Conservation (phyloP, 192 early-diverging fungal species). For the Backusella luteola region DNA sequence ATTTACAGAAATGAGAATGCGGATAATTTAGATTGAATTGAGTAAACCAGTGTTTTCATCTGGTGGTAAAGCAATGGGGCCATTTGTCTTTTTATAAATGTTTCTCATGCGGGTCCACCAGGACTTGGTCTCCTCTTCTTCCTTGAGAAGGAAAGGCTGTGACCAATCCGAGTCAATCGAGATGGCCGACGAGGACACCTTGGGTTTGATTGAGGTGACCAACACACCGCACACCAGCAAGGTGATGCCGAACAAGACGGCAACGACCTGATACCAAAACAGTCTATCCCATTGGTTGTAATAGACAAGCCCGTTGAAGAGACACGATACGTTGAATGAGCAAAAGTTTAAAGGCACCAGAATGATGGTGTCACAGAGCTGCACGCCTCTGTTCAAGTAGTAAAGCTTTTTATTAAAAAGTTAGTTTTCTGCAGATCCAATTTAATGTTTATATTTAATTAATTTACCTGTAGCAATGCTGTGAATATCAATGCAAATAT, state of each 20-base stretch:
- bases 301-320: conserved; percentile 77
- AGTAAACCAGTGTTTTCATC: conserved; percentile 14
- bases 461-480: conserved; percentile 55
- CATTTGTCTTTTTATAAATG: not conserved
- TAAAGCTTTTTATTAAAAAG: conserved; percentile 55
- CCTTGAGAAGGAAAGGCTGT: conserved; percentile 1
- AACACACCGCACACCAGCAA: conserved; percentile 64
- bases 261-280: conserved; percentile 57
- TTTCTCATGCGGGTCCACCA: conserved; percentile 8
- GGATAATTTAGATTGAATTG: not conserved
- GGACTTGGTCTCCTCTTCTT: not conserved
- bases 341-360: conserved; percentile 76
- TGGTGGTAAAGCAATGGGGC: not conserved
- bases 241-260: conserved; percentile 69
- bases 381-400: conserved; percentile 73
- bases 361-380: conserved; percentile 76
- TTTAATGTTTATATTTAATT: not conserved
- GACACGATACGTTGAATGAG: conserved; percentile 69
- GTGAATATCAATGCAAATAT: conserved; percentile 58
- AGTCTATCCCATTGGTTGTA: conserved; percentile 72
- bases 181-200: not conserved
- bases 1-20: not conserved
- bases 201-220: conserved; percentile 55
- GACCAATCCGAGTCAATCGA: not conserved
- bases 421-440: not conserved